phyloP scores from a whole-genome alignment of 495 filamentous ascomycete genomes.

The Penicillium argentinense region DNA sequence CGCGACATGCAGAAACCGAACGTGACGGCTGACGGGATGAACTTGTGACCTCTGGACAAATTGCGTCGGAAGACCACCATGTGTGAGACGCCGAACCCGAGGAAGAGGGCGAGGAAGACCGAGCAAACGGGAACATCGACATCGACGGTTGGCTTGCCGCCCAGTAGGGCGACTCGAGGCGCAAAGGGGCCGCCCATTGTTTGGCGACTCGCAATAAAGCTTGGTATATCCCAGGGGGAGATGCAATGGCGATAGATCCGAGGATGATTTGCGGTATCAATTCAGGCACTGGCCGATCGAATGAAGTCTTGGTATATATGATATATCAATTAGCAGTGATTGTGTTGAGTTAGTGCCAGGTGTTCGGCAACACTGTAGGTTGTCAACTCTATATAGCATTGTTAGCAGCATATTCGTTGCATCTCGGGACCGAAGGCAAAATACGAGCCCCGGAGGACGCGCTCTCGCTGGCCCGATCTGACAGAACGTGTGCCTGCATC shows the following conservation, averaged over 20 bases:
- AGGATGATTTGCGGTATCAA: too few relatives aligned
- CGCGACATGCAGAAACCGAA: slow-evolving; percentile 82
- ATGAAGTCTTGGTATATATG: not conserved
- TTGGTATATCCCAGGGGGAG: too few relatives aligned
- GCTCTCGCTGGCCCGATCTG: not conserved
- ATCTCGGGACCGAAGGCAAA: not conserved
- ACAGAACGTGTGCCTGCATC: not conserved
- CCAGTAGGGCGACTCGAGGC: slow-evolving; percentile 50
- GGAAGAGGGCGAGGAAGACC: slow-evolving; percentile 66
- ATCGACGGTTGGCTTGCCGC: slow-evolving; percentile 52
- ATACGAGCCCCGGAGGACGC: not conserved
- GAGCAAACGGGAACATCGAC: slow-evolving; percentile 66
- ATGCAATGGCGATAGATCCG: too few relatives aligned
- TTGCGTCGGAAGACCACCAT: slow-evolving; percentile 68
- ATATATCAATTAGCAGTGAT: too few relatives aligned
- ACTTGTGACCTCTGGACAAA: slow-evolving; percentile 58
- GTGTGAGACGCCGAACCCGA: slow-evolving; percentile 56
- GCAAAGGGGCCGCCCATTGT: slow-evolving; percentile 40
- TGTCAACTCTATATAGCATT: not conserved
- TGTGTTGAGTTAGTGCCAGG: not conserved
- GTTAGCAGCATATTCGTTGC: not conserved
- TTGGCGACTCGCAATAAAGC: too few relatives aligned
- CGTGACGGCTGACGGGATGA: slow-evolving; percentile 64
- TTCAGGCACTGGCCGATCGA: too few relatives aligned
- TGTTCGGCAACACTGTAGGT: not conserved